These are phyloP conservation scores for Gyromitra esculenta DNA, from an alignment of 2,329 filamentous ascomycete genomes.

Conservation along the genomic window DNA sequence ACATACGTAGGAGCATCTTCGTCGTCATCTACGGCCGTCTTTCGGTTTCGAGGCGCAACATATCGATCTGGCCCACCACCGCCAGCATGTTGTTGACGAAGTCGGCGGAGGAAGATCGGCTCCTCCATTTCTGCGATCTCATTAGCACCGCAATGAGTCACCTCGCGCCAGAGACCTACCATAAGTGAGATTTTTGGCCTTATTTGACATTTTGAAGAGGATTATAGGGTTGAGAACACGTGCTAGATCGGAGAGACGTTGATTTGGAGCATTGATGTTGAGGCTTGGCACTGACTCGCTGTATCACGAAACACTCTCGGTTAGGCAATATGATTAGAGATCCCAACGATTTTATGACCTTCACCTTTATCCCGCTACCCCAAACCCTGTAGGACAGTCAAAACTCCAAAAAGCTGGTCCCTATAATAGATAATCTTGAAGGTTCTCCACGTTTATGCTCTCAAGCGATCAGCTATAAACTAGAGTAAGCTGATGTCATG, in stretches of 20 bases:
- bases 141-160: conserved; percentile 22
- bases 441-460: not conserved
- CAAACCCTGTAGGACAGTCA: not conserved
- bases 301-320: not conserved
- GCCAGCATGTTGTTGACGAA: conserved; percentile 58
- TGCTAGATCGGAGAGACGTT: conserved; percentile 4
- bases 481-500: not conserved
- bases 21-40: conserved; percentile 72
- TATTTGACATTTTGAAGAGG: conserved; percentile 51
- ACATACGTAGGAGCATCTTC: conserved; percentile 78
- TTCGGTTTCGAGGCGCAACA: conserved; percentile 64
- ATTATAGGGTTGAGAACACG: not conserved
- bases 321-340: not conserved
- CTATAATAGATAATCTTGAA: not conserved
- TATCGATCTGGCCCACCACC: conserved; percentile 65
- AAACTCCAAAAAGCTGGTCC: not conserved
- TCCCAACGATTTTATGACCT: not conserved
- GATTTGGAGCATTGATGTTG: conserved; percentile 10
- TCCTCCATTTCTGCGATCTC: conserved; percentile 57
- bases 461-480: not conserved
- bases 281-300: conserved; percentile 14
- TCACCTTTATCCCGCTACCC: not conserved
- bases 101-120: conserved; percentile 55
- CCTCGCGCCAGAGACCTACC: conserved; percentile 43
- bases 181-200: conserved; percentile 57